Conservation (phyloP, 345 rosid genomes). For the Luvunga scandens region DNA sequence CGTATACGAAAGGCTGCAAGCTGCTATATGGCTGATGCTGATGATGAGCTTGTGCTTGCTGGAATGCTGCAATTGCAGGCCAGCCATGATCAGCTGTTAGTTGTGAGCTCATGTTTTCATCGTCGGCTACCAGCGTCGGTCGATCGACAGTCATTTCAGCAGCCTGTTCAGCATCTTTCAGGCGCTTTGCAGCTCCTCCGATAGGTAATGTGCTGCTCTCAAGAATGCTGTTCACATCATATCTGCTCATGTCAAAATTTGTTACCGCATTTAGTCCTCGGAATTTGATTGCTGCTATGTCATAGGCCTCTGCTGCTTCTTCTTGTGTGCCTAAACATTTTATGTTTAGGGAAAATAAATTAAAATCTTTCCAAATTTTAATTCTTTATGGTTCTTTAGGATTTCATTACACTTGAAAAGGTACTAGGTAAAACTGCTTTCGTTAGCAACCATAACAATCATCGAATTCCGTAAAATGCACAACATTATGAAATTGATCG, state of each 20-base stretch:
- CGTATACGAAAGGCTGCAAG: conserved; percentile 39
- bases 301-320: conserved; percentile 99
- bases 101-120: conserved; percentile 13
- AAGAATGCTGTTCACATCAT: conserved; percentile 77
- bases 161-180: conserved; percentile 47
- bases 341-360: background rate
- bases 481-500: too few relatives aligned
- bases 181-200: conserved; percentile 70
- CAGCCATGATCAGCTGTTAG: conserved; percentile 29
- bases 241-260: conserved; percentile 91
- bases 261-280: conserved; percentile 94
- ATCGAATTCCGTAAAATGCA: too few relatives aligned
- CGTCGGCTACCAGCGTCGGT: conserved; percentile 12
- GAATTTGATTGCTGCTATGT: conserved; percentile 92
- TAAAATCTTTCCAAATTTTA: background rate
- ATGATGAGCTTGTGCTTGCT: conserved; percentile 29
- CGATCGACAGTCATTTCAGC: conserved; percentile 22
- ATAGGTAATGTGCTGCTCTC: conserved; percentile 78
- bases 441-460: background rate
- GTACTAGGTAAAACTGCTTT: background rate
- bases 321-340: conserved; percentile 68
- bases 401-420: background rate
- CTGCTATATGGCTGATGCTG: conserved; percentile 26
- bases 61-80: conserved; percentile 48
- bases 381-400: background rate